phyloP scores from a whole-genome alignment of 2,329 filamentous ascomycete species.

The Fusarium lateritium region DNA sequence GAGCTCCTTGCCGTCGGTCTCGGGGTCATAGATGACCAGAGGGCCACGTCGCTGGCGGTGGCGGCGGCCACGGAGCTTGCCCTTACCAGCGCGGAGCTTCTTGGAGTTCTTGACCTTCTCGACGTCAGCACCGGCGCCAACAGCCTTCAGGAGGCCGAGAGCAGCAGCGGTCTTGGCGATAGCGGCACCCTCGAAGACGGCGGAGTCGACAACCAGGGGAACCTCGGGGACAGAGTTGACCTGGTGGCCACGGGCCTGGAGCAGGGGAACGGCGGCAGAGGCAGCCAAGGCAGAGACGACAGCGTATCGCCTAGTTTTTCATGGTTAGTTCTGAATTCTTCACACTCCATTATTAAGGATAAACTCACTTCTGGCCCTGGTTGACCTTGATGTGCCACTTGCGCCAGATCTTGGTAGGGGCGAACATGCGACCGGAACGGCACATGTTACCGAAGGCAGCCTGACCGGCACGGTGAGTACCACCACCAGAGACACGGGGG shows the following conservation, averaged over 20 bases:
- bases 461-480: conserved; percentile 99
- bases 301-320: conserved; percentile 84
- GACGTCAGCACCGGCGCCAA: conserved; percentile 91
- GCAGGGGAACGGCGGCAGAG: conserved; percentile 93
- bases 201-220: conserved; percentile 94
- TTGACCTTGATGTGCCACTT: conserved; percentile 99
- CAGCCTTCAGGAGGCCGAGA: conserved; percentile 87
- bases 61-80: conserved; percentile 96
- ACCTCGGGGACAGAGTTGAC: conserved; percentile 94
- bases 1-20: conserved; percentile 94
- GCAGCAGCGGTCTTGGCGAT: conserved; percentile 92
- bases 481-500: conserved; percentile 99
- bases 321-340: conserved; percentile 40
- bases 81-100: conserved; percentile 98
- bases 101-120: conserved; percentile 96
- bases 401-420: conserved; percentile 99
- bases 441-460: conserved; percentile 99
- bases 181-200: conserved; percentile 84
- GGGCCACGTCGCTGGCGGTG: conserved; percentile 98
- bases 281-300: conserved; percentile 97
- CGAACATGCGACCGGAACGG: conserved; percentile 99
- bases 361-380: conserved; percentile 91
- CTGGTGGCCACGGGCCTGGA: conserved; percentile 97
- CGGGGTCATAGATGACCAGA: conserved; percentile 97
- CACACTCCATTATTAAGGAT: background rate